Base-by-base conservation (phyloP, 2,329 filamentous ascomycete species). In the Knufia petricola region DNA sequence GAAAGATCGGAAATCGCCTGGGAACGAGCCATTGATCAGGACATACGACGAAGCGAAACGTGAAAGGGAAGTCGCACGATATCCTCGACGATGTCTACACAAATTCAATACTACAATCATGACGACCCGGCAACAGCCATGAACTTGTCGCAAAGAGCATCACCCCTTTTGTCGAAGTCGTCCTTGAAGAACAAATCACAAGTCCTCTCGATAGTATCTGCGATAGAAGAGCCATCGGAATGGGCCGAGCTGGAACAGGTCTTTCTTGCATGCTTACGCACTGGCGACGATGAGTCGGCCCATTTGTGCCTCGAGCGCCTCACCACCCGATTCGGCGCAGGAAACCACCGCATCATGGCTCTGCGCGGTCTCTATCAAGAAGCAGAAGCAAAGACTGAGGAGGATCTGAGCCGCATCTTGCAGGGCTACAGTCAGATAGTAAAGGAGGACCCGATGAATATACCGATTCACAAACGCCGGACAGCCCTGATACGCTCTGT, bases 191-290 rank as follows among this genome's bases (percentile, higher is more conserved):
- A 44, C 39, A 62, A 69, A n/a, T 70, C 67, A 23, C 78, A 70
- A 65, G 75, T 71, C 42, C 66, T 77, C 45, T 75, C 69, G 6
- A 63, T 76, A 46, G 66, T 78, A 57, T 63, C 69, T 50, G 67
- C 69, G 34, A 63, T 66, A 24, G 89, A 95, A 64, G 82, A 81
- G 0, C 74, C 85, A 48, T 87, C 94, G 56, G 75, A 86, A 61
- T 96, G 90, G 88, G 77, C 77, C 13, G 79, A 79, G 37, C 85
- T 92, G 66, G 90, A 96, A 69, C 92, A 94, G 63, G 76, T 96
- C 15, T 72, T 96, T 57, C 71, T 92, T 28, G 81, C 87, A 24
- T 92, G 86, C 60, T 76, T 98, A 31, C 84, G 86, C 44, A 88
- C 86, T 0, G 85, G 86, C 47, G 86, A 96, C 65, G 84, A 94